Percentiles rank a stretch among this genome's conserved stretches.
Conservation (phyloP, 163 green algal species). For the Volvox carteri region DNA sequence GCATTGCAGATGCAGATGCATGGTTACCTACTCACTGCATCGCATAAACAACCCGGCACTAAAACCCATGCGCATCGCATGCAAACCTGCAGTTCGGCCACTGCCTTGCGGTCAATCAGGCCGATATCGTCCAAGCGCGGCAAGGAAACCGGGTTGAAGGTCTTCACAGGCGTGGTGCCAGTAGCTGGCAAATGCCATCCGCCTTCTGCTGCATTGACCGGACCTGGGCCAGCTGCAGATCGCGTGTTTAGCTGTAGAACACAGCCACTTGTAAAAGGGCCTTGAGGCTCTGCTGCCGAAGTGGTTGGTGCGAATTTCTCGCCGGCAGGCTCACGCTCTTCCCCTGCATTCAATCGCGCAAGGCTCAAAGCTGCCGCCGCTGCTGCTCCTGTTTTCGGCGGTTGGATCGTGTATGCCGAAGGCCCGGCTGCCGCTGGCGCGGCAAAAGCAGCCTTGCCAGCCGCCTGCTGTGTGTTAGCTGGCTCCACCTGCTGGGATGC, state of each 20-base stretch:
- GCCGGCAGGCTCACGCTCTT: too few relatives aligned
- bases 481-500: not conserved
- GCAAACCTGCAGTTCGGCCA: constrained; percentile 41
- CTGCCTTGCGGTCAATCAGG: not conserved
- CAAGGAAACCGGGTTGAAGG: not conserved
- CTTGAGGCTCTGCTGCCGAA: not conserved
- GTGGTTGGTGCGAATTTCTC: too few relatives aligned
- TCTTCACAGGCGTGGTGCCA: constrained; percentile 27
- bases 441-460: not conserved
- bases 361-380: too few relatives aligned
- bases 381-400: not conserved
- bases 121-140: constrained; percentile 19
- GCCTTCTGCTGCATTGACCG: not conserved
- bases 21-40: too few relatives aligned
- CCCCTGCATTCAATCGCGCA: too few relatives aligned
- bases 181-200: not conserved
- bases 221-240: not conserved
- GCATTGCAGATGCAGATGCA: too few relatives aligned
- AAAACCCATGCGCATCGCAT: too few relatives aligned
- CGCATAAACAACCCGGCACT: too few relatives aligned
- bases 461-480: not conserved
- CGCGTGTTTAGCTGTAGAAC: not conserved
- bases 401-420: too few relatives aligned
- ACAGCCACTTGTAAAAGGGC: not conserved
- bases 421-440: not conserved